Evolutionary conservation across 345 rosid genomes (phyloP).

Genomic region (Populus ilicifolia): DNA sequence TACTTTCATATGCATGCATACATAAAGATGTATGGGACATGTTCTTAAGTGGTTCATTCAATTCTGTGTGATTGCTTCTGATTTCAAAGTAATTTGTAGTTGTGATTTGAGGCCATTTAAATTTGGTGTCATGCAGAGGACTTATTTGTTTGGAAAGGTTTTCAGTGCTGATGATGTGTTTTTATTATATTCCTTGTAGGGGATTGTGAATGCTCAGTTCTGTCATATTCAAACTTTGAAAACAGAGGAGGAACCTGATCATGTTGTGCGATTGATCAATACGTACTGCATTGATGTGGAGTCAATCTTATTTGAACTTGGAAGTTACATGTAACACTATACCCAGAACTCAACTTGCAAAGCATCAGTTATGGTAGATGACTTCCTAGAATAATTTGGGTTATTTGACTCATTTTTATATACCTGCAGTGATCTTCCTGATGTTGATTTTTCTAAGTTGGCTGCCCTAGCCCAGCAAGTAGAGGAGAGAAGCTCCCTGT

Average conservation of each 20-base stretch:
- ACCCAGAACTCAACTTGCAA: background rate
- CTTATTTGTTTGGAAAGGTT: background rate
- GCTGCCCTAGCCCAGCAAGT: slow-evolving; percentile 27
- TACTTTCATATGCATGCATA: background rate
- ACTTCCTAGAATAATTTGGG: background rate
- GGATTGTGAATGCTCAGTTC: slow-evolving; percentile 36
- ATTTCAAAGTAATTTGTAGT: background rate
- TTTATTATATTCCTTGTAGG: slow-evolving; percentile 28
- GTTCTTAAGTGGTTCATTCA: too few relatives aligned
- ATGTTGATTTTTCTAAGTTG: slow-evolving; percentile 36
- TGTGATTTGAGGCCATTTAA: background rate
- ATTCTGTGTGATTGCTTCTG: background rate
- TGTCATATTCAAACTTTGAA: slow-evolving; percentile 31
- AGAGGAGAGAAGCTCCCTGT: slow-evolving; percentile 42
- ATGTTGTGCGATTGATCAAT: slow-evolving; percentile 35
- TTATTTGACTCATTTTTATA: slow-evolving; percentile 10
- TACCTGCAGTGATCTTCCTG: slow-evolving; percentile 35
- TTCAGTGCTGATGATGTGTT: background rate
- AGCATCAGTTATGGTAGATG: background rate
- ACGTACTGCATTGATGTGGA: slow-evolving; percentile 34
- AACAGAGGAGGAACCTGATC: slow-evolving; percentile 34
- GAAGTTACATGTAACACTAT: slow-evolving; percentile 25
- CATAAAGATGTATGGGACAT: background rate
- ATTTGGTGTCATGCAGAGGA: slow-evolving; percentile 2
- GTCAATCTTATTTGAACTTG: slow-evolving; percentile 33